phyloP scores from a whole-genome alignment of 2,329 filamentous ascomycete genomes.

The Byssochlamys sp. region DNA sequence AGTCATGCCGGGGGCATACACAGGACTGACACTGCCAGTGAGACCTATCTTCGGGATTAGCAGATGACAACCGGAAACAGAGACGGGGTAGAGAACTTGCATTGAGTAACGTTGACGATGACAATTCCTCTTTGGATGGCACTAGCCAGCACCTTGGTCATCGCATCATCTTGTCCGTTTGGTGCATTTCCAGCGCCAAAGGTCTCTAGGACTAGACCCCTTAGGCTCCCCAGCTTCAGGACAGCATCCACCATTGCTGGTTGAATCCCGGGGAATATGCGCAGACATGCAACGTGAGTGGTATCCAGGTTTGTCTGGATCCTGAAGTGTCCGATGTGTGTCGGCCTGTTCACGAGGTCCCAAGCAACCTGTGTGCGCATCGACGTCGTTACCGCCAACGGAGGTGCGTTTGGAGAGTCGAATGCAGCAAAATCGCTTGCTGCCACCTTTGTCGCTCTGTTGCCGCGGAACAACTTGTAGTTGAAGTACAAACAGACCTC shows the following conservation, averaged over 20 bases:
- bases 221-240: constrained; percentile 62
- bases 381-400: constrained; percentile 71
- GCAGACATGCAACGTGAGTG: constrained; percentile 77
- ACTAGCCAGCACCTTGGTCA: constrained; percentile 66
- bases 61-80: constrained; percentile 24
- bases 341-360: constrained; percentile 66
- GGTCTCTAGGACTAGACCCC: constrained; percentile 77
- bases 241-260: constrained; percentile 89
- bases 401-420: constrained; percentile 73
- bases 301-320: constrained; percentile 70
- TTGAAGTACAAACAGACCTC: constrained; percentile 93
- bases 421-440: constrained; percentile 81
- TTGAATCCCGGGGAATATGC: constrained; percentile 85
- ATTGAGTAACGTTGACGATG: constrained; percentile 87
- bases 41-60: constrained; percentile 25
- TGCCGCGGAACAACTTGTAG: constrained; percentile 79
- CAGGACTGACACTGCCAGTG: constrained; percentile 63
- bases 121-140: constrained; percentile 73
- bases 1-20: constrained; percentile 69
- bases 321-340: constrained; percentile 61
- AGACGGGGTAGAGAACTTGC: constrained; percentile 41
- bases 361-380: constrained; percentile 73
- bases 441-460: constrained; percentile 77
- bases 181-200: constrained; percentile 91
- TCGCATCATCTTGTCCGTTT: constrained; percentile 65